phyloP scores from a whole-genome alignment of 306 rosid genomes.

The Quercus variabilis region DNA sequence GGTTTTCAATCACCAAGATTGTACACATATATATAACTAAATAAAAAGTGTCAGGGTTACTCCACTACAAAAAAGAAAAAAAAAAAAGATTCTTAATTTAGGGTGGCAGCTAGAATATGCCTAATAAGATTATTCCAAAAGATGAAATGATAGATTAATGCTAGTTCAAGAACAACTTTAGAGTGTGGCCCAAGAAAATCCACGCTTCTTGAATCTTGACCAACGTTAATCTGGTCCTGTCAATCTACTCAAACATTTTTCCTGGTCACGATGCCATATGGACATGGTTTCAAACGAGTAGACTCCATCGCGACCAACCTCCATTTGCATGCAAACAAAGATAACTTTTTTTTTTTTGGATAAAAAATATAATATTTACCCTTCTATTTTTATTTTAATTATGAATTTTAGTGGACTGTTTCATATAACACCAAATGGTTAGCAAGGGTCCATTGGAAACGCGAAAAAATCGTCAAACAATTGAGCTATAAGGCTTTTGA shows the following conservation, averaged over 20 bases:
- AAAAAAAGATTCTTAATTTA: neutral
- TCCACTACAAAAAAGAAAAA: neutral
- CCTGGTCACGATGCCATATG: neutral
- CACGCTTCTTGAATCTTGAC: too few relatives aligned
- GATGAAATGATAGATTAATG: neutral
- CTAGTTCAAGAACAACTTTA: neutral
- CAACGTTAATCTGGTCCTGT: too few relatives aligned
- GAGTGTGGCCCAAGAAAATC: conserved; percentile 7
- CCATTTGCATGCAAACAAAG: neutral
- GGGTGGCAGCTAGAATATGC: neutral
- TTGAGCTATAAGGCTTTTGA: too few relatives aligned
- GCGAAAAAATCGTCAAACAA: too few relatives aligned
- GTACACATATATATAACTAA: neutral
- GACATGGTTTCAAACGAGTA: neutral
- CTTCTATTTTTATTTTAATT: neutral
- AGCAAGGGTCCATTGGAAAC: too few relatives aligned
- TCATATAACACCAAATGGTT: too few relatives aligned
- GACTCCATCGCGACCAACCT: neutral
- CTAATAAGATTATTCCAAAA: neutral
- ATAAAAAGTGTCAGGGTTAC: neutral
- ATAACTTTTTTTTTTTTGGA: too few relatives aligned
- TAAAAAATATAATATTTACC: neutral
- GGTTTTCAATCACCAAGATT: neutral
- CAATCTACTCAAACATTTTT: neutral
- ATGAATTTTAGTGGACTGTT: neutral